A percentile compares a stretch with the other conserved stretches of the same genome.
Conservation (phyloP, 2,329 filamentous ascomycete genomes). For the Emericellopsis atlantica region DNA sequence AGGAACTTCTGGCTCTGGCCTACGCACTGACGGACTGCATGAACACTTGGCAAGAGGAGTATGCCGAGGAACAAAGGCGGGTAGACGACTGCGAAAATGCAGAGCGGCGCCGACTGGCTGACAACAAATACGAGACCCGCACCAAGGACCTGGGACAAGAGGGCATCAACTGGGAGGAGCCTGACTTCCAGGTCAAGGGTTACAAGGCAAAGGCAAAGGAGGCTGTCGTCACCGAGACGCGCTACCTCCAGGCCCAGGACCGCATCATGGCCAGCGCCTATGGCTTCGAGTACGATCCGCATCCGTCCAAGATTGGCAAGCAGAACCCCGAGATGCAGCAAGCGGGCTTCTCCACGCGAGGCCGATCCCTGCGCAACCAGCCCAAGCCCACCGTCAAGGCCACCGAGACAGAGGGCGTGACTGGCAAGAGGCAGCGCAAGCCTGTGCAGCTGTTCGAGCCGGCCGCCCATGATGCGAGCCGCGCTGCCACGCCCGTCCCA, state of each 20-base stretch:
- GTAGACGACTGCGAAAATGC: constrained; percentile 48
- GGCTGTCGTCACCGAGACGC: constrained; percentile 24
- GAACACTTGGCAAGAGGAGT: constrained; percentile 41
- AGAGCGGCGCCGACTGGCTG: constrained; percentile 33
- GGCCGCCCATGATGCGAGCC: constrained; percentile 35
- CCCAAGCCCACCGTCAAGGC: constrained; percentile 45
- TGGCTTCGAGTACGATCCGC: constrained; percentile 47
- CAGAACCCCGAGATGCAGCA: constrained; percentile 46
- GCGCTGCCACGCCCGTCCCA: constrained; percentile 35
- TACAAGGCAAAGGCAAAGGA: constrained; percentile 33
- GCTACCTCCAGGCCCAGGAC: constrained; percentile 40
- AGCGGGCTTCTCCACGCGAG: constrained; percentile 35
- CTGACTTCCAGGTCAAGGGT: constrained; percentile 42
- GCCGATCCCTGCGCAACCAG: constrained; percentile 41
- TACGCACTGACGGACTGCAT: constrained; percentile 31
- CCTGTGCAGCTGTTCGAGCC: constrained; percentile 37
- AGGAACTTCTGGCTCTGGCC: constrained; percentile 30
- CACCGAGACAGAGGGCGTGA: constrained; percentile 36
- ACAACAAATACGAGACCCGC: constrained; percentile 31
- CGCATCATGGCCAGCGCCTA: constrained; percentile 46
- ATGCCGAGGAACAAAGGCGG: constrained; percentile 31
- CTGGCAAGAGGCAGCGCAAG: constrained; percentile 41
- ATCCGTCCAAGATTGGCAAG: constrained; percentile 41
- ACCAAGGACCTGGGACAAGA: constrained; percentile 25
- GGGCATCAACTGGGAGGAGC: constrained; percentile 30